A percentile compares a stretch with the other conserved stretches of the same genome.
Conservation (phyloP, 2,329 filamentous ascomycete genomes). For the Rutstroemia sp. region DNA sequence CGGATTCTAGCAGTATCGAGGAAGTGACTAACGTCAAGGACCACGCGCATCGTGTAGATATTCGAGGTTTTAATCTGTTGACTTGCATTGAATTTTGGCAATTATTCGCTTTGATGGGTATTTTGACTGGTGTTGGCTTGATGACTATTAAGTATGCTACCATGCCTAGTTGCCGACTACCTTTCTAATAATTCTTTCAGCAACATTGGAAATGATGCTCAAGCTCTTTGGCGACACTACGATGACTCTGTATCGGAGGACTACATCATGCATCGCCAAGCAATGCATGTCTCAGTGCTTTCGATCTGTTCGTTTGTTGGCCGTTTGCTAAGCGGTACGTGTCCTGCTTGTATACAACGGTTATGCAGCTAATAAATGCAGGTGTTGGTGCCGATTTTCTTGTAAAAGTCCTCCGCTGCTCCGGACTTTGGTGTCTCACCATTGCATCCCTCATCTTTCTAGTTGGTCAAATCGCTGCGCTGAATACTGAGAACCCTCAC, state of each 20-base stretch:
- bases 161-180: slow-evolving; percentile 12
- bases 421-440: slow-evolving; percentile 86
- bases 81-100: slow-evolving; percentile 80
- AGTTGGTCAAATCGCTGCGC: slow-evolving; percentile 68
- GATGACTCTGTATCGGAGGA: slow-evolving; percentile 64
- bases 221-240: slow-evolving; percentile 82
- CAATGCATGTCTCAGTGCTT: slow-evolving; percentile 90
- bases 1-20: slow-evolving; percentile 41
- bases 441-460: slow-evolving; percentile 71
- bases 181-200: slow-evolving; percentile 36
- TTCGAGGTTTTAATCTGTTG: slow-evolving; percentile 74
- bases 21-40: slow-evolving; percentile 49
- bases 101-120: slow-evolving; percentile 76
- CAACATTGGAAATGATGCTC: slow-evolving; percentile 87
- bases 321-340: slow-evolving; percentile 49
- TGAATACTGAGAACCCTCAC: slow-evolving; percentile 69
- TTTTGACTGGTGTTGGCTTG: slow-evolving; percentile 86
- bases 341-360: slow-evolving; percentile 12
- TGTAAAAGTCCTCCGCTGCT: slow-evolving; percentile 71
- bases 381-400: slow-evolving; percentile 88
- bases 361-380: not conserved
- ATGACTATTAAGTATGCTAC: slow-evolving; percentile 96
- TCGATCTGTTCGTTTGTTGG: slow-evolving; percentile 82
- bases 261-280: slow-evolving; percentile 74
- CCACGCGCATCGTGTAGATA: slow-evolving; percentile 78